Conservation (phyloP, 331 rosid genomes). For the Rhamnella rubrinervis region DNA sequence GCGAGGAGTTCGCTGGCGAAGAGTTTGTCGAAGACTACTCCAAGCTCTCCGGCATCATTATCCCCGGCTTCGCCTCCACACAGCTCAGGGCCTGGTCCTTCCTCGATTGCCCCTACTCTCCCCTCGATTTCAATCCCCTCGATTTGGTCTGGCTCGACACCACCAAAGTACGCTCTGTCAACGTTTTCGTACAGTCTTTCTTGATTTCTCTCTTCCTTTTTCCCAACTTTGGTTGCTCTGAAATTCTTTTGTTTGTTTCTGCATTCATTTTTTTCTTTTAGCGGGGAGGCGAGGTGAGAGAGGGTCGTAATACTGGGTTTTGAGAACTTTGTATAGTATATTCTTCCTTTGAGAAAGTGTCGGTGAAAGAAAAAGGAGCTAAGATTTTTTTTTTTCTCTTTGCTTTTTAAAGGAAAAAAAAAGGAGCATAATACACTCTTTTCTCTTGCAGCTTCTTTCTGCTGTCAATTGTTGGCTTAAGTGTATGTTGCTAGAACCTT, state of each 20-base stretch:
- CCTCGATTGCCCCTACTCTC: slow-evolving; percentile 93
- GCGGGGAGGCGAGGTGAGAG: neutral
- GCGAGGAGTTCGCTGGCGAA: slow-evolving; percentile 8
- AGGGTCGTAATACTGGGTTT: too few relatives aligned
- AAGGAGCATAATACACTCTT: neutral
- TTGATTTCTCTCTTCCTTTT: too few relatives aligned
- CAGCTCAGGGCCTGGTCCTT: slow-evolving; percentile 99
- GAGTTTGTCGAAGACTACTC: slow-evolving; percentile 69
- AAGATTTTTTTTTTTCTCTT: neutral
- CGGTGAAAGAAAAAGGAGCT: neutral
- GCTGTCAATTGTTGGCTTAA: slow-evolving; percentile 98
- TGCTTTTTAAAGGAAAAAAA: neutral
- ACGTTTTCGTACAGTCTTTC: neutral
- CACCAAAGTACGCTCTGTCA: slow-evolving; percentile 53
- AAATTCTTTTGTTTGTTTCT: neutral
- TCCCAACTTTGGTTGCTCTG: too few relatives aligned
- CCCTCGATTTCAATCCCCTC: slow-evolving; percentile 98
- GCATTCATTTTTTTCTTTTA: neutral
- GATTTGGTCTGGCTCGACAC: slow-evolving; percentile 99
- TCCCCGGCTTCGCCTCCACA: slow-evolving; percentile 96
- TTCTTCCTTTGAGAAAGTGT: too few relatives aligned
- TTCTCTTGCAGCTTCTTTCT: slow-evolving; percentile 71
- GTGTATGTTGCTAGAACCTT: slow-evolving; percentile 86
- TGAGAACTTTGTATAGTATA: too few relatives aligned
- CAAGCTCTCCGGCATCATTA: slow-evolving; percentile 86